phyloP scores from a whole-genome alignment of 331 rosid genomes.

The Malus hybrid region DNA sequence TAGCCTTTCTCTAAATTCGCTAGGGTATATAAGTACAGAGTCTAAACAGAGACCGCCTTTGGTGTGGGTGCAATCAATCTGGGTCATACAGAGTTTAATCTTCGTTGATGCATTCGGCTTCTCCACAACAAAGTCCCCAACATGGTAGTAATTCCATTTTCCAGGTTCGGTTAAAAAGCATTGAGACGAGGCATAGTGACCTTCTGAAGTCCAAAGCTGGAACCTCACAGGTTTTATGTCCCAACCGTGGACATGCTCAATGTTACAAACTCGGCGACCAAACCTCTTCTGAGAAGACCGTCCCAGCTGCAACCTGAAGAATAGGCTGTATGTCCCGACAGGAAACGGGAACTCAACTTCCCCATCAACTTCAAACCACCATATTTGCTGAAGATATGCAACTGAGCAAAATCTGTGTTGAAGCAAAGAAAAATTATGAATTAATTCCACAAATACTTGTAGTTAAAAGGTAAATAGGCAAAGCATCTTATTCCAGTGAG shows the following conservation, averaged over 20 bases:
- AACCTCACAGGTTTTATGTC: conserved; percentile 72
- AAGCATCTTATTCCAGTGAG: neutral
- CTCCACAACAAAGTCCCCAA: conserved; percentile 71
- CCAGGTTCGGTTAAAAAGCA: conserved; percentile 62
- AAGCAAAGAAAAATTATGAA: conserved; percentile 4
- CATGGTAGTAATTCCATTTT: conserved; percentile 67
- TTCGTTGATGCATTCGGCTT: conserved; percentile 46
- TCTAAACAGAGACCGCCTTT: conserved; percentile 97
- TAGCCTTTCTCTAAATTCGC: conserved; percentile 44
- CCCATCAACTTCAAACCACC: conserved; percentile 99
- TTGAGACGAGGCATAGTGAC: conserved; percentile 59
- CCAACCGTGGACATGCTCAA: conserved; percentile 91
- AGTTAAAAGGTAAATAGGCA: neutral
- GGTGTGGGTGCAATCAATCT: conserved; percentile 95
- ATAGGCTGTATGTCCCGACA: conserved; percentile 74
- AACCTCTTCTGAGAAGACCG: conserved; percentile 49
- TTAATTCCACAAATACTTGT: neutral
- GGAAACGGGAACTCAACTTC: conserved; percentile 92
- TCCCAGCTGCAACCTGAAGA: conserved; percentile 72
- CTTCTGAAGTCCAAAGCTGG: conserved; percentile 87
- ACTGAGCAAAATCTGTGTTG: conserved; percentile 46
- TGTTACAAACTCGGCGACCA: conserved; percentile 63
- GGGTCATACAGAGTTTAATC: conserved; percentile 80
- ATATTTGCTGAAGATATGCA: conserved; percentile 88
- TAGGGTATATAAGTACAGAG: conserved; percentile 63